Evolutionary conservation across 2,329 filamentous ascomycete genomes (phyloP).

Genomic region (Cercospora zeae-maydis): DNA sequence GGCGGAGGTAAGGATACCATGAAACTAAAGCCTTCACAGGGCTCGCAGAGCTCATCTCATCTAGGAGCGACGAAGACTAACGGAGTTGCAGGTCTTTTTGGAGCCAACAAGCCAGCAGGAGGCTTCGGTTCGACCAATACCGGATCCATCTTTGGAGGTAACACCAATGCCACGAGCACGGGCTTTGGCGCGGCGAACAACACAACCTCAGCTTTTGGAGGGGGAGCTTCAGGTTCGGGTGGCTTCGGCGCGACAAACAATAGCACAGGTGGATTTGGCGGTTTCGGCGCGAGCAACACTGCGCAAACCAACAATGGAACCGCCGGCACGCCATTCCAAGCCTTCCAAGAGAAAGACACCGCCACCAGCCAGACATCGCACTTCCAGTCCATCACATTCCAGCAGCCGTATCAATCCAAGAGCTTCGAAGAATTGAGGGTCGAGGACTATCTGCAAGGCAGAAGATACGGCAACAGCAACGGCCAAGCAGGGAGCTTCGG

Average conservation of each 20-base stretch:
- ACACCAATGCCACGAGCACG: constrained; percentile 40
- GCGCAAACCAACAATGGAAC: constrained; percentile 61
- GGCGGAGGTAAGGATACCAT: constrained; percentile 28
- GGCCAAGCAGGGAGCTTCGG: constrained; percentile 82
- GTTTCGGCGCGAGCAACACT: constrained; percentile 43
- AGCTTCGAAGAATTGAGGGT: constrained; percentile 68
- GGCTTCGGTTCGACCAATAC: constrained; percentile 48
- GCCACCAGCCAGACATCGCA: constrained; percentile 58
- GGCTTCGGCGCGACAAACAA: constrained; percentile 41
- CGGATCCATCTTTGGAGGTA: constrained; percentile 39
- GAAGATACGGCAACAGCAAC: constrained; percentile 76
- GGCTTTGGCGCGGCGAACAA: constrained; percentile 32
- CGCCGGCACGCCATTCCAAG: constrained; percentile 60
- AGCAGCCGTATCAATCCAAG: constrained; percentile 79
- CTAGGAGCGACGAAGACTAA: constrained; percentile 6
- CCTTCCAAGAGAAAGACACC: constrained; percentile 70
- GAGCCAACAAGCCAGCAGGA: constrained; percentile 43
- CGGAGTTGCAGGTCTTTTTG: constrained; percentile 35
- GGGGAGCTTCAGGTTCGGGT: constrained; percentile 6
- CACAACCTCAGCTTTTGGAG: constrained; percentile 14
- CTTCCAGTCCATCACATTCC: constrained; percentile 77
- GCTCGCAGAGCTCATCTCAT: neutral
- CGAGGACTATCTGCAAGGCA: constrained; percentile 83
- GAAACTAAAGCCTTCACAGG: constrained; percentile 8
- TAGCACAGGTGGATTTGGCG: constrained; percentile 24